A percentile compares a stretch with the other conserved stretches of the same genome.
These are phyloP conservation scores for Polymyxa betae DNA, from an alignment of 208 protist genomes.

Conservation along the genomic window DNA sequence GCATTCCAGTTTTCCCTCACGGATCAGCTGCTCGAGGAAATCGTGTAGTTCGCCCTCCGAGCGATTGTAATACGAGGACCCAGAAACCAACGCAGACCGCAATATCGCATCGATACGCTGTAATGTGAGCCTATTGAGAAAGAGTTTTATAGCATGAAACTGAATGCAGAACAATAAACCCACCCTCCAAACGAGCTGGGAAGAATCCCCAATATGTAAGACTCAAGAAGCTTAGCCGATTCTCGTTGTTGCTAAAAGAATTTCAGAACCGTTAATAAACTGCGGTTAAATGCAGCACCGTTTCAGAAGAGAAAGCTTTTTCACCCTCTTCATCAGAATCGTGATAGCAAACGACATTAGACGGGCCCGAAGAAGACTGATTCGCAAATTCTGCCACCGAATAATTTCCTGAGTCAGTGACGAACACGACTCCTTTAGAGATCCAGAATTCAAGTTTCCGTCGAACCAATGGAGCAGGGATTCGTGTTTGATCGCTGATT, in stretches of 20 bases:
- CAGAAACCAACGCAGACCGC: neutral
- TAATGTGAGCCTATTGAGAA: neutral
- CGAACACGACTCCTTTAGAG: neutral
- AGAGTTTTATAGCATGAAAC: neutral
- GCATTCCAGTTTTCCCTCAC: neutral
- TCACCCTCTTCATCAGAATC: neutral
- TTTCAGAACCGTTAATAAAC: neutral
- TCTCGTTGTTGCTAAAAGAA: conserved; percentile 26
- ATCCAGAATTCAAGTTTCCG: conserved; percentile 13
- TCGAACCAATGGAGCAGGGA: neutral
- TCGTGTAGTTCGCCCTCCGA: conserved; percentile 37
- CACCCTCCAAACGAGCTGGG: conserved; percentile 44
- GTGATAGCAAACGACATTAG: neutral
- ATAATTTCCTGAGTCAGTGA: neutral
- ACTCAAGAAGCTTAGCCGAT: conserved; percentile 19
- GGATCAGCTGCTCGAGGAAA: conserved; percentile 1
- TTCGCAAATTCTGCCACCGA: neutral
- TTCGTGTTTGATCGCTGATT: neutral
- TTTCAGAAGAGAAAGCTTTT: conserved; percentile 33
- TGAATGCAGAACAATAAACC: neutral
- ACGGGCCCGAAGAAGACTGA: neutral
- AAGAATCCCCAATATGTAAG: conserved; percentile 33
- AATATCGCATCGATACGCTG: neutral
- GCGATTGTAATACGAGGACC: neutral
- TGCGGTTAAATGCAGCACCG: neutral